Conservation (phyloP, 2,329 filamentous ascomycete species). For the Tolypocladium ophioglossoides region DNA sequence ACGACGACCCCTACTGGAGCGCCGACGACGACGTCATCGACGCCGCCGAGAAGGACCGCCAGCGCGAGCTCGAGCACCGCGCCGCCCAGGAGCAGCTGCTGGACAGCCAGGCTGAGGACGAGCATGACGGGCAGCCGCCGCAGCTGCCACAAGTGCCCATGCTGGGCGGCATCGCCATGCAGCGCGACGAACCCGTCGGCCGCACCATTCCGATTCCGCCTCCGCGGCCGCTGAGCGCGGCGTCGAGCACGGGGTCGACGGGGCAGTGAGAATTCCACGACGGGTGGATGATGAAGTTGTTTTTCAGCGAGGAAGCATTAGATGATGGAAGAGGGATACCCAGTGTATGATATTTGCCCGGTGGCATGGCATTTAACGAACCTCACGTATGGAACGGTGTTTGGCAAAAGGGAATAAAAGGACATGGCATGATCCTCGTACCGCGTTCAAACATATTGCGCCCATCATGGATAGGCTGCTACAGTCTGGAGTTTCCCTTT, state of each 20-base stretch:
- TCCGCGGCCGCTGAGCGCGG: constrained; percentile 25
- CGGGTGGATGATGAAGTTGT: background rate
- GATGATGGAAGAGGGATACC: background rate
- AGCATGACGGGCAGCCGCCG: constrained; percentile 21
- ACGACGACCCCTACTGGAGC: constrained; percentile 52
- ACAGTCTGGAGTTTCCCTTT: background rate
- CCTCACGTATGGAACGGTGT: background rate
- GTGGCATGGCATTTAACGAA: background rate
- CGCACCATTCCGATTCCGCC: constrained; percentile 19
- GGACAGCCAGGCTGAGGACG: constrained; percentile 20
- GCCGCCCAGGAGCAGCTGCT: constrained; percentile 27
- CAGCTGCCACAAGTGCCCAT: constrained; percentile 12
- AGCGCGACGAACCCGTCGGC: constrained; percentile 21
- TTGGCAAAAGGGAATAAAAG: background rate
- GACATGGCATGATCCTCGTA: background rate
- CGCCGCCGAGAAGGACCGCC: constrained; percentile 45
- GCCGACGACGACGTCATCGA: constrained; percentile 57
- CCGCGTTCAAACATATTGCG: background rate
- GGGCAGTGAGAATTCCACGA: constrained; percentile 16
- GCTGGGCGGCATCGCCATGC: constrained; percentile 28
- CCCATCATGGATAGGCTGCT: background rate
- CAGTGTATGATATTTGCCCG: background rate
- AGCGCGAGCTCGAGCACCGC: constrained; percentile 38
- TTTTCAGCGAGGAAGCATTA: background rate
- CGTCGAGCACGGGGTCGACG: constrained; percentile 32